Evolutionary conservation across 2,329 filamentous ascomycete species (phyloP), one percentile per base, ranked within the genome.

Genomic region (Colletotrichum orbiculare): DNA sequence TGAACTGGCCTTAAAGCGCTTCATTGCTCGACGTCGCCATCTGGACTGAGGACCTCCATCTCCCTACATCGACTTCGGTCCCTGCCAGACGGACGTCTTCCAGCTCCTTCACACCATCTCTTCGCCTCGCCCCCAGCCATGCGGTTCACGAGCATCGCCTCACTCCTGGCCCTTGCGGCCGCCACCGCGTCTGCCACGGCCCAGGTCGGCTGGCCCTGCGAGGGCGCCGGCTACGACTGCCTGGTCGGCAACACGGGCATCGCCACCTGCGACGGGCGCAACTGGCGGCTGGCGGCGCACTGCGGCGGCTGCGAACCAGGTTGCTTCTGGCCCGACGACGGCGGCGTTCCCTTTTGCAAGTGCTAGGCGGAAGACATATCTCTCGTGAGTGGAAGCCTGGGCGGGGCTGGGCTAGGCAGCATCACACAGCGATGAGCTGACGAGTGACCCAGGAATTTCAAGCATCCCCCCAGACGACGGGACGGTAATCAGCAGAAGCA

Each of bases 171-270:
- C 15, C 13, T 41, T 17, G 41, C 48, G 35, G 54, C 35, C n/a
- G 15, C 54, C 15, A 39, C 43, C 9, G 43, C 34, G 35, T 56
- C 42, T 10, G 54, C 54, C 43, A 35, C 37, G 15, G 54, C 41
- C 35, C 17, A 33, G 35, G 35, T 56, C 54, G 54, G 42, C 15
- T 56, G 42, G 35, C 13, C 33, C n/a, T 55, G 53, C 33, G 34
- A 45, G 12, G 53, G 53, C n/a, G 33, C 41, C 25, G 53, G 12
- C 53, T 56, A 56, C 17, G 54, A 56, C 2, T 56, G 54, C 41
- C 33, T 56, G 15, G 33, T 43, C 12, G 43, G 35, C 35, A 35
- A 46, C 34, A 13, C 35, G 11, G 54, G 43, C 11, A 47, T 56
- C 9, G 54, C 43, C 43, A 17, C 25, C 37, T 56, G 54, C 35